Base-by-base conservation (phyloP, 768 basidiomycete genomes). In the Termitomyces bulborhizus region DNA sequence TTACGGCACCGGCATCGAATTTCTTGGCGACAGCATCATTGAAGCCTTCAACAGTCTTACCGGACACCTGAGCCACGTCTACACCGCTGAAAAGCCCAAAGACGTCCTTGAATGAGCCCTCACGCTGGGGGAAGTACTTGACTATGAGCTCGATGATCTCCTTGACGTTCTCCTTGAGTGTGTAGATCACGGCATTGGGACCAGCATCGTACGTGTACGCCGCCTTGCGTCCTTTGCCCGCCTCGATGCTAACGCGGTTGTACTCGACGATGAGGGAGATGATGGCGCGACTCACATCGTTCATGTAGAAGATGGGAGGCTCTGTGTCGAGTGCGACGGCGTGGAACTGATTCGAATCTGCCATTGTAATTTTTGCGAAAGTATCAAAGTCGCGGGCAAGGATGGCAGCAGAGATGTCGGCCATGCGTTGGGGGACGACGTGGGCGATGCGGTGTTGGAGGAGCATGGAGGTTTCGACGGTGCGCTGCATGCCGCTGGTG, bases 151-250 rank as follows among this genome's bases (percentile, higher is more conserved):
- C 74, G 45, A 93, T 74, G 61, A 99, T 87, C 69, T 86, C 82
- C 60, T 79, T 80, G 64, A 97, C 74, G 71, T 95, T 83, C 64
- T 84, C 78, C 61, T 86, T 77, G 4, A 82, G 80, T 0, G 93
- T 82, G 72, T 98, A 99, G 65, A 99, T 93, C 68, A 99, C 97
- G 2, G 95, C 95, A 71, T 99, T 99, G 13, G 97, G 97, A 32
- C 97, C 97, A 0, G 97, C 97, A 65, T 99, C 97, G 67, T 89
- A 98, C n/a, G 97, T 99, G 72, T 99, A 99, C 41, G 96, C 97
- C 0, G 94, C 97, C 65, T 90, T 85, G 69, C 83, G 75, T 51
- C 82, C 80, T 2, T 75, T 45, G 69, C 81, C 67, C 57, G 71
- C 55, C 39, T 74, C 84, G 36, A 87, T 71, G 1, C 83, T 76